These are phyloP conservation scores for Prunus davidiana DNA, from an alignment of 306 rosid genomes.

Conservation along the genomic window DNA sequence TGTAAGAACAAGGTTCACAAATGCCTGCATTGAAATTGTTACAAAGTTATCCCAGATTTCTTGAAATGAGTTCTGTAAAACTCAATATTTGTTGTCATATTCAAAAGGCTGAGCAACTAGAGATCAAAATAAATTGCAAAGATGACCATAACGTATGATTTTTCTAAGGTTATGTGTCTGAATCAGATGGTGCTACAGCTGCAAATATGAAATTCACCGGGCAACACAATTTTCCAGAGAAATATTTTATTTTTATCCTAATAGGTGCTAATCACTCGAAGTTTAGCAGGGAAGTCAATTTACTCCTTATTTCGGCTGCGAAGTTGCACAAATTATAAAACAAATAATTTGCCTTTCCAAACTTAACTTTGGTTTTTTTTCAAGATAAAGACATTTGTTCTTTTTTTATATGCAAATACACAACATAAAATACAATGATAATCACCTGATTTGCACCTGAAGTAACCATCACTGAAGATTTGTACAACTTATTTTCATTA, in stretches of 20 bases:
- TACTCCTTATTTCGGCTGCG: not conserved
- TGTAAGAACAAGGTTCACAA: constrained; percentile 89
- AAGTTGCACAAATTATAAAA: not conserved
- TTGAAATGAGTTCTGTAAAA: not conserved
- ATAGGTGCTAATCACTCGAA: not conserved
- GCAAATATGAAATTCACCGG: not conserved
- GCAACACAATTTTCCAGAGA: not conserved
- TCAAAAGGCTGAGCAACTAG: not conserved
- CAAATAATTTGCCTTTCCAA: not conserved
- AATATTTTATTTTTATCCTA: not conserved
- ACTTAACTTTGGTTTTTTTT: not conserved
- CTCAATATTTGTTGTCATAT: not conserved
- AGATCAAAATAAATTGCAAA: not conserved
- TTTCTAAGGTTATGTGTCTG: not conserved
- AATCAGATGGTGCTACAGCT: not conserved
- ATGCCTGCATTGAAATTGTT: constrained; percentile 62
- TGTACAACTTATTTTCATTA: constrained; percentile 67
- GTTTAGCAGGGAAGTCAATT: not conserved
- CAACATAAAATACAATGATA: constrained; percentile 17
- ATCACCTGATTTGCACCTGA: constrained; percentile 99
- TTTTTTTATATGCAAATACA: not conserved
- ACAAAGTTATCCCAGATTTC: constrained; percentile 27
- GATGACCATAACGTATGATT: constrained; percentile 2
- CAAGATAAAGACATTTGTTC: not conserved
- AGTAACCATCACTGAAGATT: constrained; percentile 96